A percentile compares a stretch with the other conserved stretches of the same genome.
These are phyloP conservation scores for Suhomyces wounanorum DNA, from an alignment of 1,139 yeast genomes.

Conservation along the genomic window DNA sequence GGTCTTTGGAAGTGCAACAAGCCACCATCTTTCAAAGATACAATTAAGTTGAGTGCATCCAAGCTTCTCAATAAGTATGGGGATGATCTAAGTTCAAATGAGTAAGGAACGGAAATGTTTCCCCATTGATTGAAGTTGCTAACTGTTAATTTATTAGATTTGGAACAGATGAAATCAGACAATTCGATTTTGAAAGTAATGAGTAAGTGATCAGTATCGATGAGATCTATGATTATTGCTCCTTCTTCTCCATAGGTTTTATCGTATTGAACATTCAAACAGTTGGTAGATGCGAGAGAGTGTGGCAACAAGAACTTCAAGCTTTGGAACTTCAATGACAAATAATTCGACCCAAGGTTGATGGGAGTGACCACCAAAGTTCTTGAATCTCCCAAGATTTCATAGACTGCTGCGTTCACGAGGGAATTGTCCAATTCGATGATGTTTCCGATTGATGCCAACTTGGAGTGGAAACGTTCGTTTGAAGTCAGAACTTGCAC, in stretches of 20 bases:
- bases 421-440: slow-evolving; percentile 24
- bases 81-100: slow-evolving; percentile 62
- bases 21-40: slow-evolving; percentile 74
- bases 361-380: slow-evolving; percentile 37
- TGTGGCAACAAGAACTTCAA: slow-evolving; percentile 37
- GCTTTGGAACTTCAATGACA: slow-evolving; percentile 31
- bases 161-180: slow-evolving; percentile 31
- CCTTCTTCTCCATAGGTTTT: slow-evolving; percentile 16
- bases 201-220: slow-evolving; percentile 31
- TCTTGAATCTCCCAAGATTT: slow-evolving; percentile 32
- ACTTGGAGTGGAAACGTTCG: slow-evolving; percentile 26
- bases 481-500: slow-evolving; percentile 16
- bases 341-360: slow-evolving; percentile 22
- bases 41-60: slow-evolving; percentile 45
- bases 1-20: slow-evolving; percentile 52
- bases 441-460: slow-evolving; percentile 29
- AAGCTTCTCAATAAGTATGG: slow-evolving; percentile 59
- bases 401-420: slow-evolving; percentile 29
- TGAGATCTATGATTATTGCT: slow-evolving; percentile 21
- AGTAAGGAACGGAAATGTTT: slow-evolving; percentile 66
- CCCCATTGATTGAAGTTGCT: slow-evolving; percentile 55
- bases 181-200: slow-evolving; percentile 34
- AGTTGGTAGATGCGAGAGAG: slow-evolving; percentile 28
- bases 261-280: slow-evolving; percentile 22
- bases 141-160: slow-evolving; percentile 23